A percentile compares a stretch with the other conserved stretches of the same genome.
phyloP scores from a whole-genome alignment of 768 basidiomycete genomes.

The Termitomyces sp. region DNA sequence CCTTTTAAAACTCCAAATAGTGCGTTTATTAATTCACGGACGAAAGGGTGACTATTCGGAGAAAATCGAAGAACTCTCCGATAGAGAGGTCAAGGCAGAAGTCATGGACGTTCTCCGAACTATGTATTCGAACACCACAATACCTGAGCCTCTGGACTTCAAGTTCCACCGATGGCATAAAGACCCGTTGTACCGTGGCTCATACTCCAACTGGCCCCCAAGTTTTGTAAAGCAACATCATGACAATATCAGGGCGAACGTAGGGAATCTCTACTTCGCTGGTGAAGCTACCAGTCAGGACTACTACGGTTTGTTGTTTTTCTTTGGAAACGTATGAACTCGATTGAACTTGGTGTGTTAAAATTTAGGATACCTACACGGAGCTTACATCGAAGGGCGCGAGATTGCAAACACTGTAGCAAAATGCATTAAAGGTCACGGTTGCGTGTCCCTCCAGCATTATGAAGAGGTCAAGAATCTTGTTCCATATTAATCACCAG shows the following conservation, averaged over 20 bases:
- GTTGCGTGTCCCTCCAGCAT: constrained; percentile 19
- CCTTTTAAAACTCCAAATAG: background rate
- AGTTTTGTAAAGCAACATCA: constrained; percentile 51
- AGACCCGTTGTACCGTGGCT: constrained; percentile 53
- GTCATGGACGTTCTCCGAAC: constrained; percentile 48
- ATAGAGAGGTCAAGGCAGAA: constrained; percentile 45
- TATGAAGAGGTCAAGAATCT: constrained; percentile 21
- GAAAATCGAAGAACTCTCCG: constrained; percentile 51
- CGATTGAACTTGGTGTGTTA: background rate
- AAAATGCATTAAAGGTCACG: constrained; percentile 32
- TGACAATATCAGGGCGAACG: constrained; percentile 53
- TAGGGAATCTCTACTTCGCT: constrained; percentile 58
- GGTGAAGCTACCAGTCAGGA: constrained; percentile 58
- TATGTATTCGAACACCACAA: constrained; percentile 54
- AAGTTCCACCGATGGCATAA: constrained; percentile 51
- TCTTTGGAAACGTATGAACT: background rate
- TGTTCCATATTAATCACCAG: constrained; percentile 19
- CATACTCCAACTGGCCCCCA: constrained; percentile 70
- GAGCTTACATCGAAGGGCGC: constrained; percentile 54
- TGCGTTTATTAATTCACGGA: background rate
- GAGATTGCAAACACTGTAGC: constrained; percentile 36
- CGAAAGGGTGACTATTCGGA: constrained; percentile 58
- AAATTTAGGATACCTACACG: constrained; percentile 53
- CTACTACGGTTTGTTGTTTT: constrained; percentile 46
- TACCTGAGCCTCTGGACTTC: constrained; percentile 57